Evolutionary conservation across 305 asterid genomes (phyloP), one percentile per base, ranked within the genome.

Genomic region (Striga hermonthica): DNA sequence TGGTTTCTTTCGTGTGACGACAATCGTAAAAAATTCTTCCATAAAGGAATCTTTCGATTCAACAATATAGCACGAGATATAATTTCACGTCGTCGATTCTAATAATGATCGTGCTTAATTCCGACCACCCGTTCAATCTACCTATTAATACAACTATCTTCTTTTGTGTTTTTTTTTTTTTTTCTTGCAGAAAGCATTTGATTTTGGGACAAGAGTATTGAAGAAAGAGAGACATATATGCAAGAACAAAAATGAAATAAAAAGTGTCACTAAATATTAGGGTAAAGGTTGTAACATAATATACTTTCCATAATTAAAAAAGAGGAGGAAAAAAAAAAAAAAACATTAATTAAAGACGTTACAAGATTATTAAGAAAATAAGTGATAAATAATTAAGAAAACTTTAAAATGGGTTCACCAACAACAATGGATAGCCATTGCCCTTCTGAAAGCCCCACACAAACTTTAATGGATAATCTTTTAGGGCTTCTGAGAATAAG

Each of bases 401-500:
- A 3, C 9, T 1, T 11, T 10, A 49, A 56, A 50, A 57, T 66
- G 76, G 76, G 55, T 4, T 70, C 79, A 43, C 75, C 74, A n/a
- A 43, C 48, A 47, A 14, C 50, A 16, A 39, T 7, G 54, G 56
- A 8, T 31, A 57, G 38, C 38, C 31, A 7, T 8, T 62, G 34
- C 15, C 54, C 61, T n/a, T 22, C 54, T 34, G 73, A 57, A 22
- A 62, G 73, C 45, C 62, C 76, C 3, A 59, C 75, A 7, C 68
- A 73, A 56, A 37, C 74, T 22, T 11, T 13, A 41, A 81, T 85
- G 89, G 89, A 89, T 15, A 75, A 75, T 58, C 76, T 85, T 54
- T 69, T 91, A 86, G 98, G 98, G 37, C 80, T 91, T 52, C 91
- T 91, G 34, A 76, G 95, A 70, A 74, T 91, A 40, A 78, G 92